These are phyloP conservation scores for Sutorius australiensis DNA, from an alignment of 768 basidiomycete genomes.

Conservation along the genomic window DNA sequence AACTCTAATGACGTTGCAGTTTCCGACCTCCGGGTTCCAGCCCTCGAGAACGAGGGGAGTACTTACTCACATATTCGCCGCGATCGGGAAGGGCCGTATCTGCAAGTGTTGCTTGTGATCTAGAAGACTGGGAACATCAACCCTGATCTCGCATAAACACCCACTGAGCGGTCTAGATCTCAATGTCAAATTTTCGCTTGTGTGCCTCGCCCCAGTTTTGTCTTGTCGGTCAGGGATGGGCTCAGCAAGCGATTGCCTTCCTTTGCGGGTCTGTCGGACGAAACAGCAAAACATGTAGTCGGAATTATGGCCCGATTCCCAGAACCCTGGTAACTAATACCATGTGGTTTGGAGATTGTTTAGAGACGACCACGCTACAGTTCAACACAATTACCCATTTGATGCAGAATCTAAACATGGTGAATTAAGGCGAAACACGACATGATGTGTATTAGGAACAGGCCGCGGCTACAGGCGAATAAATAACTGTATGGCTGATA, in stretches of 20 bases:
- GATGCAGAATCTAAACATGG: conserved; percentile 12
- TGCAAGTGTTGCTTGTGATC: conserved; percentile 3
- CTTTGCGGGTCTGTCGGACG: conserved; percentile 18
- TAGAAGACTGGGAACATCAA: conserved; percentile 2
- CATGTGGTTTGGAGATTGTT: conserved; percentile 18
- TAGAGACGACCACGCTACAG: conserved; percentile 13
- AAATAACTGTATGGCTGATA: conserved; percentile 27
- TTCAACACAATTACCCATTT: conserved; percentile 13
- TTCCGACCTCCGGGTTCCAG: conserved; percentile 4
- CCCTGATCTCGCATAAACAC: conserved; percentile 14
- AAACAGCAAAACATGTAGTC: conserved; percentile 18
- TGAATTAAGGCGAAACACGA: conserved; percentile 23
- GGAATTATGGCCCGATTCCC: conserved; percentile 22
- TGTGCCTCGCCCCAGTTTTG: conserved; percentile 25
- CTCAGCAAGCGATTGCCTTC: conserved; percentile 18
- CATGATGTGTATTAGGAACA: conserved; percentile 22
- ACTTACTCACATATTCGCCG: background rate
- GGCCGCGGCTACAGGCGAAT: conserved; percentile 29
- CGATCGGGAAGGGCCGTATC: conserved; percentile 4
- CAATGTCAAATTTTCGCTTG: conserved; percentile 27
- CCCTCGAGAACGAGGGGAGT: conserved; percentile 18
- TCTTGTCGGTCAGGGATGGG: conserved; percentile 14
- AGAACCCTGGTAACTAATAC: conserved; percentile 26
- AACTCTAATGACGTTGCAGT: conserved; percentile 14
- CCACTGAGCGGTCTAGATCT: conserved; percentile 23